Conservation (phyloP, 768 basidiomycete genomes). For the Rhizopogon roseolus region DNA sequence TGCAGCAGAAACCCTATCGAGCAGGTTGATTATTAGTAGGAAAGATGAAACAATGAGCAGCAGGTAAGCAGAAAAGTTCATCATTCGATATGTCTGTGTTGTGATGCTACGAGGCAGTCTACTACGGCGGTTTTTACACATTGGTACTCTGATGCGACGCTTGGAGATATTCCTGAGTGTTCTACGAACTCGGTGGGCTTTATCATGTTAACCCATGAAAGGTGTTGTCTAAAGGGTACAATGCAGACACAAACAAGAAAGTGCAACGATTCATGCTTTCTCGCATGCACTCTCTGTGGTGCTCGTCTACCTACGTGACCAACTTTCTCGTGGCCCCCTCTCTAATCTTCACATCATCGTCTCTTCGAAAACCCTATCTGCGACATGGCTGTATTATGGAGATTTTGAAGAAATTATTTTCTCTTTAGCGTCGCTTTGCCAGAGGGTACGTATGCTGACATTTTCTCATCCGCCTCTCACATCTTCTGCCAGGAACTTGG, state of each 20-base stretch:
- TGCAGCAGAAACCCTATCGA: constrained; percentile 27
- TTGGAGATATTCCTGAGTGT: constrained; percentile 49
- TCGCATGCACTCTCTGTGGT: constrained; percentile 58
- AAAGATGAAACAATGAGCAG: constrained; percentile 50
- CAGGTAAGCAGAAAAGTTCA: constrained; percentile 38
- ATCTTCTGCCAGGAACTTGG: constrained; percentile 22
- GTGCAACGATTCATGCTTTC: constrained; percentile 61
- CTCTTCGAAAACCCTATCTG: constrained; percentile 24
- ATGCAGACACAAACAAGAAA: constrained; percentile 39
- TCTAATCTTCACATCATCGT: constrained; percentile 3
- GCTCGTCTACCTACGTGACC: constrained; percentile 45
- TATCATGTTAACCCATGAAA: constrained; percentile 3
- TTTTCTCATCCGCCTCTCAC: neutral
- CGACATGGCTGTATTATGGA: constrained; percentile 47
- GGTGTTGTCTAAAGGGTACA: neutral
- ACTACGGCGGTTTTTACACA: constrained; percentile 54
- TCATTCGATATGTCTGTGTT: neutral
- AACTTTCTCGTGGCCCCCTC: constrained; percentile 37
- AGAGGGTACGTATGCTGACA: constrained; percentile 41
- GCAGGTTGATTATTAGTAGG: constrained; percentile 46
- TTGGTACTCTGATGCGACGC: constrained; percentile 66
- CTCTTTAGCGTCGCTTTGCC: constrained; percentile 54
- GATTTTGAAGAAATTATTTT: constrained; percentile 43
- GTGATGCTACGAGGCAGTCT: constrained; percentile 34
- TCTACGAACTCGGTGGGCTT: constrained; percentile 46